A percentile compares a stretch with the other conserved stretches of the same genome.
These are phyloP conservation scores for Monascus ruber DNA, from an alignment of 2,329 filamentous ascomycete genomes.

Conservation along the genomic window DNA sequence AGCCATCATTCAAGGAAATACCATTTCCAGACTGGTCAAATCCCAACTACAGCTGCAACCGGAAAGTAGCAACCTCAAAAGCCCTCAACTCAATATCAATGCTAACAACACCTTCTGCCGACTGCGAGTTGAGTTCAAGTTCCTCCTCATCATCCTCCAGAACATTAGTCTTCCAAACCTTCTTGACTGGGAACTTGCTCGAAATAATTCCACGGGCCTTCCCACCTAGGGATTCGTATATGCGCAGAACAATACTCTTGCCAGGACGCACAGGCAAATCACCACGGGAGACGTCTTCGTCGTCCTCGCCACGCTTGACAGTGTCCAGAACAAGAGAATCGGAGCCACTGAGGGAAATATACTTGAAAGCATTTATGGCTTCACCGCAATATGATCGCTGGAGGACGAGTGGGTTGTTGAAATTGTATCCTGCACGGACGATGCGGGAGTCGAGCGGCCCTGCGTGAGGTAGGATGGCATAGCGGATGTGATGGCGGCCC, in stretches of 20 bases:
- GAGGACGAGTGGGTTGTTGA: constrained; percentile 69
- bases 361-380: constrained; percentile 27
- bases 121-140: constrained; percentile 36
- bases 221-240: constrained; percentile 85
- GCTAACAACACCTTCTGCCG: constrained; percentile 22
- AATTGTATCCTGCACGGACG: constrained; percentile 73
- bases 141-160: constrained; percentile 76
- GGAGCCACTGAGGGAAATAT: constrained; percentile 57
- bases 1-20: too few species aligned
- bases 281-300: constrained; percentile 53
- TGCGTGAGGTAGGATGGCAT: constrained; percentile 77
- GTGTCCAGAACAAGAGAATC: constrained; percentile 69
- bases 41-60: constrained; percentile 43
- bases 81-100: constrained; percentile 58
- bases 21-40: neutral
- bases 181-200: constrained; percentile 59
- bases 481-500: constrained; percentile 76
- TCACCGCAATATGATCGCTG: constrained; percentile 27
- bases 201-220: constrained; percentile 59
- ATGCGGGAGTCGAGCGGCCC: constrained; percentile 62
- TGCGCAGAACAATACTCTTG: constrained; percentile 66
- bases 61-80: constrained; percentile 78
- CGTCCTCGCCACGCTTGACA: constrained; percentile 86
- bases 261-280: constrained; percentile 56
- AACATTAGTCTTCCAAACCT: constrained; percentile 71